Evolutionary conservation across 2,329 filamentous ascomycete species (phyloP).

Genomic region (Penicillium capsulatum): DNA sequence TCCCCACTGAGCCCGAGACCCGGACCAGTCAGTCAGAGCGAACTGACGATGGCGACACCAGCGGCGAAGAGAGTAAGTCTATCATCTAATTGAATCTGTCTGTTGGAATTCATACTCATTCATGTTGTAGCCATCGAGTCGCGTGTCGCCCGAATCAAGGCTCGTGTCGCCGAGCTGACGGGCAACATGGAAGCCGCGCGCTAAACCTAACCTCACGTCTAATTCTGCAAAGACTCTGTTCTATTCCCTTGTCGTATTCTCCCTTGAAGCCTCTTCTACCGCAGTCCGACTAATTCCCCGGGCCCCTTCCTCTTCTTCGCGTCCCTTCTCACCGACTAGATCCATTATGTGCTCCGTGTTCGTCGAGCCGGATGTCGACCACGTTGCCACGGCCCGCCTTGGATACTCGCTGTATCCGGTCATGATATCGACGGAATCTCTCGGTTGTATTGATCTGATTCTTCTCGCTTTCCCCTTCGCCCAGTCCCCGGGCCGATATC

Average conservation of each 20-base stretch:
- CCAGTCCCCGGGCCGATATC: slow-evolving; percentile 9
- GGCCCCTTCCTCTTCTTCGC: slow-evolving; percentile 7
- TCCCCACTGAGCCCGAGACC: slow-evolving; percentile 63
- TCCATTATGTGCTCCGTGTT: slow-evolving; percentile 12
- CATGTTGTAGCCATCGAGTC: slow-evolving; percentile 76
- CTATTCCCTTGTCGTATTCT: slow-evolving; percentile 7
- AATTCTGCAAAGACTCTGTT: slow-evolving; percentile 2
- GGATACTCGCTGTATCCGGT: too few species aligned
- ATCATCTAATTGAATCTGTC: not conserved
- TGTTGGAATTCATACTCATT: slow-evolving; percentile 20
- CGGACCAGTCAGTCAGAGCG: slow-evolving; percentile 55
- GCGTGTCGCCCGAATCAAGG: slow-evolving; percentile 94
- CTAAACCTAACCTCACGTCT: slow-evolving; percentile 9
- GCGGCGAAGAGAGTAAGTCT: slow-evolving; percentile 84
- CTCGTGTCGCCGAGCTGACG: slow-evolving; percentile 89
- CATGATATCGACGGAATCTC: not conserved
- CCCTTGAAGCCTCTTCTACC: not conserved
- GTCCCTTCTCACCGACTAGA: slow-evolving; percentile 12
- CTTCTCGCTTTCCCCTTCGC: not conserved
- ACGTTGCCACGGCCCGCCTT: slow-evolving; percentile 3
- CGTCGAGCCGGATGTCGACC: slow-evolving; percentile 7
- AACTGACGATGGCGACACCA: slow-evolving; percentile 81
- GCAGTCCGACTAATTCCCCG: slow-evolving; percentile 2
- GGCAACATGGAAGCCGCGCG: slow-evolving; percentile 65
- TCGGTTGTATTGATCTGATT: not conserved